Evolutionary conservation across 73 alveolate genomes (phyloP), one percentile per base, ranked within the genome.

Genomic region (Paramecium bursaria): DNA sequence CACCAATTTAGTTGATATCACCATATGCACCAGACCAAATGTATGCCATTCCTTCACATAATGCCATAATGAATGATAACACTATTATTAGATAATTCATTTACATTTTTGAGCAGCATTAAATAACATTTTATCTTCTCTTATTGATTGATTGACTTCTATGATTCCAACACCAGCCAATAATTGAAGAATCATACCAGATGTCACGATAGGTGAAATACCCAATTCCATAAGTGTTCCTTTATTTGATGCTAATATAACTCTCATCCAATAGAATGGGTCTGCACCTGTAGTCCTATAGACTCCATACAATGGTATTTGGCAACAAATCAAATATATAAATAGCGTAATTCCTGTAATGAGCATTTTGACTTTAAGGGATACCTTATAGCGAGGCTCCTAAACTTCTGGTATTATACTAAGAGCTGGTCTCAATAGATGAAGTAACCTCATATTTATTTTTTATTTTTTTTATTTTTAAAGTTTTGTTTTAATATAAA

Each of bases 141-240:
- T 33, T 19, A 79, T 73, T 53, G 85, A 53, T 17, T 61, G 85
- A 53, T 79, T 79, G 7, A 79, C 75, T 13, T 79, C 89, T 17
- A 79, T 39, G 23, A 79, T 49, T 79, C 89, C 76, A 9, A 73
- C 76, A 14, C 76, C 76, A 17, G 52, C 74, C 0, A 79, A 47
- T 11, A 79, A 50, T 79, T 79, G 29, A 9, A 79, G 49, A 33
- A 79, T 79, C 89, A 79, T 79, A 49, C 85, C 75, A 52, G 89
- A 79, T 39, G 89, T 98, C 86, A 98, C 98, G 85, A 98, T 96
- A 39, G 99, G 99, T 46, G 98, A 92, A 55, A 97, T 98, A 73
- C 99, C 99, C 73, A 95, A 92, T 93, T 98, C 99, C 99, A 98
- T 98, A 60, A 98, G 92, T n/a, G 99, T 96, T 46, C 99, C 99